phyloP scores from a whole-genome alignment of 441 rosid genomes.

The Pelargonium exstipulatum region DNA sequence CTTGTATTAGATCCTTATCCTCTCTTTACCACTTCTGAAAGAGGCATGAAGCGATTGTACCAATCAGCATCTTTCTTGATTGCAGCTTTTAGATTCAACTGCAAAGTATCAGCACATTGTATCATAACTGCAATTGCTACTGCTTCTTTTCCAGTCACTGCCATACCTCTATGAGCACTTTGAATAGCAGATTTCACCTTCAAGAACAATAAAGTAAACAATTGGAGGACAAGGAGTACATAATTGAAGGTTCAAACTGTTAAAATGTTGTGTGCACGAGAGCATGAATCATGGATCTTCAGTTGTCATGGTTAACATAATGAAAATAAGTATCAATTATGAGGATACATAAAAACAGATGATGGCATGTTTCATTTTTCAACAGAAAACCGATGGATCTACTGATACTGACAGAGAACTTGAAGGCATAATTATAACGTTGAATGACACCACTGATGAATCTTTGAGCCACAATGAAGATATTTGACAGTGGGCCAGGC shows the following conservation, averaged over 20 bases:
- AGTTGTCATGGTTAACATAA: not conserved
- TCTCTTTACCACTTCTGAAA: slow-evolving; percentile 52
- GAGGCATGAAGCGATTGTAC: slow-evolving; percentile 67
- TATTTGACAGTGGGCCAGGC: not conserved
- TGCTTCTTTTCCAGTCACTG: slow-evolving; percentile 56
- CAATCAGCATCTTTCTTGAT: slow-evolving; percentile 64
- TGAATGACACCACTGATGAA: not conserved
- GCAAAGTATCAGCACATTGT: slow-evolving; percentile 49
- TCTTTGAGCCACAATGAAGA: not conserved
- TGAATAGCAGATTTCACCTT: slow-evolving; percentile 60
- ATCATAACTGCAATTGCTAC: slow-evolving; percentile 54
- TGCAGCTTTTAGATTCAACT: slow-evolving; percentile 58
- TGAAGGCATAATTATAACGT: not conserved
- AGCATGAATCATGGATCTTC: not conserved
- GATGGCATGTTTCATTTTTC: not conserved
- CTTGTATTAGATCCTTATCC: not conserved
- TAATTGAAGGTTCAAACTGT: not conserved
- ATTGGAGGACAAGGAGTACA: not conserved
- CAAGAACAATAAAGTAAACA: slow-evolving; percentile 20
- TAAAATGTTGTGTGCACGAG: not conserved
- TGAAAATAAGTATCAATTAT: not conserved
- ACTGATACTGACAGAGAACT: not conserved
- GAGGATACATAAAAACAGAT: not conserved
- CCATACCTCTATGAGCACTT: slow-evolving; percentile 41
- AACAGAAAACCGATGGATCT: not conserved